These are phyloP conservation scores for Neurospora sp. DNA, from an alignment of 495 filamentous ascomycete species.

Conservation along the genomic window DNA sequence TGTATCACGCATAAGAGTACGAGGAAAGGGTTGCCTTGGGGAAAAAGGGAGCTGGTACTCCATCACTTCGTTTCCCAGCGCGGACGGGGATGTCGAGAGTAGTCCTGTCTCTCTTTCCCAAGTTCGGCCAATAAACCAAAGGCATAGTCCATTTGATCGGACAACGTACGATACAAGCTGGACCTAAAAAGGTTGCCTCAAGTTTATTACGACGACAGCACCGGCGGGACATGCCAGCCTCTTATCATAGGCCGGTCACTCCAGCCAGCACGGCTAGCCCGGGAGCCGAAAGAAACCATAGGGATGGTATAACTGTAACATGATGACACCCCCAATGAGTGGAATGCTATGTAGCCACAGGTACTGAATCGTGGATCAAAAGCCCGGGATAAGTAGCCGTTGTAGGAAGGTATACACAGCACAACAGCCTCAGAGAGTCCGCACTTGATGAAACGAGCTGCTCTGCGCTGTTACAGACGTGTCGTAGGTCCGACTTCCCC, in stretches of 20 bases:
- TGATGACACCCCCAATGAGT: not conserved
- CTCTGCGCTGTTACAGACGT: not conserved
- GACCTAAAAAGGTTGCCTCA: not conserved
- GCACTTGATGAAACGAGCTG: not conserved
- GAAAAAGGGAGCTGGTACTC: not conserved
- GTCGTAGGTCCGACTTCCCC: not conserved
- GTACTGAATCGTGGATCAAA: not conserved
- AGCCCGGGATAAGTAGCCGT: not conserved
- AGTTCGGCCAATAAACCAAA: not conserved
- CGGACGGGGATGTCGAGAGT: not conserved
- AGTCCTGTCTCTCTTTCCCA: not conserved
- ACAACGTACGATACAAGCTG: not conserved
- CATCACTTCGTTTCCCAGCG: not conserved
- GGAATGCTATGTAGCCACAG: not conserved
- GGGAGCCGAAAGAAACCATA: not conserved
- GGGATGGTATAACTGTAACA: not conserved
- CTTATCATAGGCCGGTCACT: not conserved
- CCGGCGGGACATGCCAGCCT: not conserved
- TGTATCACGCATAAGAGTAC: not conserved
- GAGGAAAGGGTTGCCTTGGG: not conserved
- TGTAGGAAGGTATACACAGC: not conserved
- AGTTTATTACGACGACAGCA: not conserved
- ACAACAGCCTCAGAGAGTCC: not conserved
- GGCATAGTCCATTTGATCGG: not conserved
- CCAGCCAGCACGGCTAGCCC: not conserved